Conservation (phyloP, 441 rosid species). For the Corymbia citriodora region DNA sequence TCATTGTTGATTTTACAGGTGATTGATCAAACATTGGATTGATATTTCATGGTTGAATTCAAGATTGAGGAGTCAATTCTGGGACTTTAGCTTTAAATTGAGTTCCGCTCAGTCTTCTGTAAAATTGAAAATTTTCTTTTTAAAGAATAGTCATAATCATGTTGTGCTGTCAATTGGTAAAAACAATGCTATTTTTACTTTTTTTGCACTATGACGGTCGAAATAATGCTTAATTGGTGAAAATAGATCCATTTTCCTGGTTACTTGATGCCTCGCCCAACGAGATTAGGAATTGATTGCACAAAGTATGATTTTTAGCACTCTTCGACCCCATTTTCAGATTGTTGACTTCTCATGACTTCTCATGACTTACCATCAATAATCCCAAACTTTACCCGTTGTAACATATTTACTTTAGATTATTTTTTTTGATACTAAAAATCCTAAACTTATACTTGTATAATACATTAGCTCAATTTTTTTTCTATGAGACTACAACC, state of each 20-base stretch:
- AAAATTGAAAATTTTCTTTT: too few species aligned
- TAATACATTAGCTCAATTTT: too few species aligned
- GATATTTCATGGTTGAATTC: neutral
- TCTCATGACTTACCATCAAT: too few species aligned
- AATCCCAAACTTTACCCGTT: too few species aligned
- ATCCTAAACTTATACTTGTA: too few species aligned
- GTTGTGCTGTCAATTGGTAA: neutral
- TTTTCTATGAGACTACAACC: too few species aligned
- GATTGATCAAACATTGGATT: neutral
- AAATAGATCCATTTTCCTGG: neutral
- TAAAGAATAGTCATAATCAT: neutral
- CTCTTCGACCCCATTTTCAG: neutral
- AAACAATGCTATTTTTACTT: too few species aligned
- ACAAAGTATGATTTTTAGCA: neutral
- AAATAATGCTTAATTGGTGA: too few species aligned
- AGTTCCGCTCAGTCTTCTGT: neutral
- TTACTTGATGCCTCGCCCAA: neutral
- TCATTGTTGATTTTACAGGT: too few species aligned
- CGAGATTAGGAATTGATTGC: neutral
- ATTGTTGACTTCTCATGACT: neutral
- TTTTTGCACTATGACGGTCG: neutral
- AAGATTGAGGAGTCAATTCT: neutral
- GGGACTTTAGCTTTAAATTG: neutral
- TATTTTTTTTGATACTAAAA: too few species aligned
- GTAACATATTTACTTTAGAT: too few species aligned